Evolutionary conservation across 495 filamentous ascomycete genomes (phyloP).

Genomic region (Lepraria neglecta): DNA sequence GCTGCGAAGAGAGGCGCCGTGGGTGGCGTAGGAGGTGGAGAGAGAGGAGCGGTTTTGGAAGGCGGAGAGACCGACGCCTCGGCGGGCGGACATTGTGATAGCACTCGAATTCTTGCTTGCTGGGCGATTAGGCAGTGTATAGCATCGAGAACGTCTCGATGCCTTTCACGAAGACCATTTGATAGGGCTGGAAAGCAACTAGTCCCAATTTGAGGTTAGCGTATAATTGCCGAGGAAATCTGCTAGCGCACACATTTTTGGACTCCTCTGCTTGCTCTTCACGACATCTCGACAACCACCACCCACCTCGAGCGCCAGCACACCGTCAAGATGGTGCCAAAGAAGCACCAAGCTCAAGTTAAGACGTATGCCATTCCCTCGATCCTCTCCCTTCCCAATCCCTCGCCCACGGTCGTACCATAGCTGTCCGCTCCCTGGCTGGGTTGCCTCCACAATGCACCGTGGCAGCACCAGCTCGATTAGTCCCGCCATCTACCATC

Average conservation of each 20-base stretch:
- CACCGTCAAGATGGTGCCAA: slow-evolving; percentile 47
- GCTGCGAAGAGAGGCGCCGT: slow-evolving; percentile 76
- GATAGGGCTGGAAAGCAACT: slow-evolving; percentile 3
- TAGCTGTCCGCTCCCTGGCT: slow-evolving; percentile 19
- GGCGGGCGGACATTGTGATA: slow-evolving; percentile 42
- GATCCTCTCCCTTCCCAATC: not conserved
- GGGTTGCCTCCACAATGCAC: slow-evolving; percentile 5
- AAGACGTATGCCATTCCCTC: slow-evolving; percentile 27
- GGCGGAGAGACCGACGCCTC: slow-evolving; percentile 83
- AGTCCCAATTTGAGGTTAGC: not conserved
- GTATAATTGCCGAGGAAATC: slow-evolving; percentile 8
- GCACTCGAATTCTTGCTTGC: not conserved
- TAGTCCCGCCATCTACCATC: slow-evolving; percentile 55
- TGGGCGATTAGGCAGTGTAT: not conserved
- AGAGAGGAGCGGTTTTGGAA: slow-evolving; percentile 78
- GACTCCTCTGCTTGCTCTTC: not conserved
- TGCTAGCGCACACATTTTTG: slow-evolving; percentile 13
- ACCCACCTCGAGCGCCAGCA: slow-evolving; percentile 14
- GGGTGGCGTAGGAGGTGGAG: slow-evolving; percentile 76
- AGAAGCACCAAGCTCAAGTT: slow-evolving; percentile 28
- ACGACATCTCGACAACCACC: slow-evolving; percentile 15
- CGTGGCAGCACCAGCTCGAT: slow-evolving; percentile 65
- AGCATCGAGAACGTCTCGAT: not conserved
- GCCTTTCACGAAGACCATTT: not conserved
- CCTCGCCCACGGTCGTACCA: slow-evolving; percentile 14